phyloP scores from a whole-genome alignment of 179 eudicot genomes.

The Carnegiea gigantea region DNA sequence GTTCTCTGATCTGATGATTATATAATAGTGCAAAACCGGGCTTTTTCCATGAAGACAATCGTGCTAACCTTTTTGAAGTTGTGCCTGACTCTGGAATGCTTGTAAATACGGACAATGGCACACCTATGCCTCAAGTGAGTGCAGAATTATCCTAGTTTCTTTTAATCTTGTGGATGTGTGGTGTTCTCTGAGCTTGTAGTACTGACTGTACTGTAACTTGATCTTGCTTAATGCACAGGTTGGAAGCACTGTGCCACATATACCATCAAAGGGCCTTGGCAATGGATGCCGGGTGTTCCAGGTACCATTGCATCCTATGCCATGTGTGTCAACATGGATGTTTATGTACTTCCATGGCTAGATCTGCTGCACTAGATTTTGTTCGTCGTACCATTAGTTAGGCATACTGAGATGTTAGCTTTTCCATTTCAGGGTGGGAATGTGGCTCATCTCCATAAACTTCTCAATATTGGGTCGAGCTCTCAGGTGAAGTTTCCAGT shows the following conservation, averaged over 20 bases:
- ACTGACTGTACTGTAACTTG: not conserved
- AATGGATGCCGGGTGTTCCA: conserved; percentile 76
- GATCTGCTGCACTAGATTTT: not conserved
- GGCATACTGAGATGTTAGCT: conserved; percentile 5
- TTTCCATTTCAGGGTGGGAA: conserved; percentile 74
- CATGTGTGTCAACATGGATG: not conserved
- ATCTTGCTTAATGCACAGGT: conserved; percentile 46
- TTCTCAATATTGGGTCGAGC: conserved; percentile 80
- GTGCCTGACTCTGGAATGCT: conserved; percentile 91
- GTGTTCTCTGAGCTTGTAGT: not conserved
- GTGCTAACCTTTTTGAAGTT: conserved; percentile 89
- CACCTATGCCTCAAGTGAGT: conserved; percentile 91
- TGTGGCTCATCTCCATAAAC: conserved; percentile 93
- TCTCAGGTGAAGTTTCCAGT: conserved; percentile 70
- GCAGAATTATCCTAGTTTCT: conserved; percentile 1
- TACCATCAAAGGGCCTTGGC: conserved; percentile 46
- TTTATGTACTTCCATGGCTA: not conserved
- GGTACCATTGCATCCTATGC: conserved; percentile 37
- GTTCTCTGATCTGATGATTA: conserved; percentile 5
- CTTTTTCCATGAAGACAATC: conserved; percentile 92
- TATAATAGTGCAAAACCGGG: conserved; percentile 81
- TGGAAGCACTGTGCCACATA: conserved; percentile 47
- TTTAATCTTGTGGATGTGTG: not conserved
- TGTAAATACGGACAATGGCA: conserved; percentile 91
- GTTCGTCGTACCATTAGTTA: not conserved